phyloP scores from a whole-genome alignment of 306 rosid genomes.

The Castanospermum australe region DNA sequence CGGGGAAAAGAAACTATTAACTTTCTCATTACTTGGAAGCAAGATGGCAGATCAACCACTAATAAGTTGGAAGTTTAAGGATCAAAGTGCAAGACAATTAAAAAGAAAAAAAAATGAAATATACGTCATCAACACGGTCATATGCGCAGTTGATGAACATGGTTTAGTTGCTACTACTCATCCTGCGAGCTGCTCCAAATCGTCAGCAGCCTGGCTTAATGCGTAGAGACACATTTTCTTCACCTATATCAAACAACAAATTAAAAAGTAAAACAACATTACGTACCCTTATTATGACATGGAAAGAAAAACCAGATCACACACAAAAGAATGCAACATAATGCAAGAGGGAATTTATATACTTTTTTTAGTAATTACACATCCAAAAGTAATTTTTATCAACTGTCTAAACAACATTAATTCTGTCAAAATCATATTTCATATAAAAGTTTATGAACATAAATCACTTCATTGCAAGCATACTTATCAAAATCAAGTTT shows the following conservation, averaged over 20 bases:
- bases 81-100: neutral
- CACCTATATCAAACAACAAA: neutral
- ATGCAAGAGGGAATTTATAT: no score
- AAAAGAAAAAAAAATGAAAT: neutral
- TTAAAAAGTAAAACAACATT: neutral
- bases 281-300: neutral
- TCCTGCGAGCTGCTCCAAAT: neutral
- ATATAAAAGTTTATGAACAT: no score
- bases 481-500: no score
- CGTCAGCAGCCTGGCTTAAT: constrained; percentile 4
- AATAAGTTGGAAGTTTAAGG: neutral
- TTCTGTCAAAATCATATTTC: no score
- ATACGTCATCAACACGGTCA: neutral
- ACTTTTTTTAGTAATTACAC: no score
- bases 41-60: neutral
- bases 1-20: neutral
- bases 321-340: neutral
- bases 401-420: no score
- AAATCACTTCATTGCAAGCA: no score
- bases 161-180: neutral
- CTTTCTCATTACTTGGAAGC: neutral
- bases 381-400: no score
- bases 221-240: constrained; percentile 27
- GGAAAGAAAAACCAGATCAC: neutral
- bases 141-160: neutral